Conservation (phyloP, 225 moss, liverwort and hornwort genomes). For the Pleurozium schreberi region DNA sequence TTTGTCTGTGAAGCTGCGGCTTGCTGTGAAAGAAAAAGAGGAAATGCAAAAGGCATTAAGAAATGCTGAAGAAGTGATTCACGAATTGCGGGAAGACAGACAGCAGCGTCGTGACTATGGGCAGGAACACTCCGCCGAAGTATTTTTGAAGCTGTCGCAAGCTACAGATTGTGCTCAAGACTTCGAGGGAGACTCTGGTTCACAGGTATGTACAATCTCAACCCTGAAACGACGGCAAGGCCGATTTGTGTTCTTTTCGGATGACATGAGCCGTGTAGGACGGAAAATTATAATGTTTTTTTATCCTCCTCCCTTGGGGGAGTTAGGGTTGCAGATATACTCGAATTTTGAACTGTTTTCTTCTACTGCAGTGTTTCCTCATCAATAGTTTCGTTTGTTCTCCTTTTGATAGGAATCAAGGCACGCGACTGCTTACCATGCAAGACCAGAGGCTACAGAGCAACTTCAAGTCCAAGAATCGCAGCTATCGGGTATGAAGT, state of each 20-base stretch:
- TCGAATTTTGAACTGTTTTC: background rate
- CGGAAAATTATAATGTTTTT: background rate
- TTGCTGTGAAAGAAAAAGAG: constrained; percentile 22
- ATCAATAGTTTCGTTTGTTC: background rate
- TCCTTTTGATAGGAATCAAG: constrained; percentile 24
- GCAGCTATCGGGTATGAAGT: constrained; percentile 37
- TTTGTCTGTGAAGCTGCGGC: constrained; percentile 34
- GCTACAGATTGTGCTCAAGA: background rate
- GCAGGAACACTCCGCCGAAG: constrained; percentile 25
- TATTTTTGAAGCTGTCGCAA: background rate
- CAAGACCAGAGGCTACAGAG: constrained; percentile 34
- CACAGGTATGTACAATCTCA: background rate
- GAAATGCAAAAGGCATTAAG: constrained; percentile 21
- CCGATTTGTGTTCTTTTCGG: background rate
- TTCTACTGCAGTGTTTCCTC: background rate
- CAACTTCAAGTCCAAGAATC: constrained; percentile 48
- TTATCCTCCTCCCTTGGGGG: background rate
- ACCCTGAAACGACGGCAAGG: background rate
- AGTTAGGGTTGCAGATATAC: background rate
- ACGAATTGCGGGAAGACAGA: constrained; percentile 32
- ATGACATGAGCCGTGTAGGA: background rate
- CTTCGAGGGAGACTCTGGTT: constrained; percentile 16
- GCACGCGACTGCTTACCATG: constrained; percentile 30
- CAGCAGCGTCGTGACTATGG: constrained; percentile 15
- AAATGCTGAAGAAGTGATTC: constrained; percentile 48